These are phyloP conservation scores for Phytophthora macrochlamydospora DNA, from an alignment of 352 stramenopile species.

Conservation along the genomic window DNA sequence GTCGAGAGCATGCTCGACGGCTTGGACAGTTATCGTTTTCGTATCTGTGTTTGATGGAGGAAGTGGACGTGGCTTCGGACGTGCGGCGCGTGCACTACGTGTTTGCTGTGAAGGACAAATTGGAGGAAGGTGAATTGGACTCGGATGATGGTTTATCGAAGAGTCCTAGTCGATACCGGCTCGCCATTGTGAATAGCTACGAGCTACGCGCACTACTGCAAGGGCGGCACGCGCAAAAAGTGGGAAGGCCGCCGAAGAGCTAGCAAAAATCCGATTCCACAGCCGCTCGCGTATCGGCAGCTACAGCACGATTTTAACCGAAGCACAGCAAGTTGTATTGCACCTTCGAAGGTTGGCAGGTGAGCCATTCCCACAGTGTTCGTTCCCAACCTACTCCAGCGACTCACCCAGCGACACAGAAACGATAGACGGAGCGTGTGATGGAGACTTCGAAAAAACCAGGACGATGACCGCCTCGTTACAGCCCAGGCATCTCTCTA, in stretches of 20 bases:
- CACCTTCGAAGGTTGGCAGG: constrained; percentile 39
- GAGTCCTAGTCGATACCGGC: constrained; percentile 12
- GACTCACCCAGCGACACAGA: constrained; percentile 29
- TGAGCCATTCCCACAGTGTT: constrained; percentile 14
- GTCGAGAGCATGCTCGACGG: constrained; percentile 49
- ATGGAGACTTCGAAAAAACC: constrained; percentile 17
- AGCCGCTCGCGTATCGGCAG: constrained; percentile 70
- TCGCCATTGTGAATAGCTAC: constrained; percentile 74
- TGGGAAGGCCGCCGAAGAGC: constrained; percentile 16
- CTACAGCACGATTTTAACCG: constrained; percentile 74
- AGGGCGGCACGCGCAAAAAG: constrained; percentile 23
- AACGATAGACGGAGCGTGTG: constrained; percentile 12
- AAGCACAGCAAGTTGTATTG: constrained; percentile 46
- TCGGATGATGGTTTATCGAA: constrained; percentile 11
- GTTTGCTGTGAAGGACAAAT: constrained; percentile 47
- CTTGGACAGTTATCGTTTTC: constrained; percentile 49
- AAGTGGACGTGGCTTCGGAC: constrained; percentile 64
- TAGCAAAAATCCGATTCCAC: constrained; percentile 63
- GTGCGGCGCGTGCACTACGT: constrained; percentile 74
- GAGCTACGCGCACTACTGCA: constrained; percentile 54
- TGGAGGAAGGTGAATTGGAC: constrained; percentile 28
- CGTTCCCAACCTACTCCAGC: constrained; percentile 23
- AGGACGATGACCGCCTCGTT: constrained; percentile 26
- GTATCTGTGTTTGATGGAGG: constrained; percentile 79
- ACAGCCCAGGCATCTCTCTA: constrained; percentile 65